Base-by-base conservation (phyloP, 345 rosid genomes). In the Rhodamnia argentea region DNA sequence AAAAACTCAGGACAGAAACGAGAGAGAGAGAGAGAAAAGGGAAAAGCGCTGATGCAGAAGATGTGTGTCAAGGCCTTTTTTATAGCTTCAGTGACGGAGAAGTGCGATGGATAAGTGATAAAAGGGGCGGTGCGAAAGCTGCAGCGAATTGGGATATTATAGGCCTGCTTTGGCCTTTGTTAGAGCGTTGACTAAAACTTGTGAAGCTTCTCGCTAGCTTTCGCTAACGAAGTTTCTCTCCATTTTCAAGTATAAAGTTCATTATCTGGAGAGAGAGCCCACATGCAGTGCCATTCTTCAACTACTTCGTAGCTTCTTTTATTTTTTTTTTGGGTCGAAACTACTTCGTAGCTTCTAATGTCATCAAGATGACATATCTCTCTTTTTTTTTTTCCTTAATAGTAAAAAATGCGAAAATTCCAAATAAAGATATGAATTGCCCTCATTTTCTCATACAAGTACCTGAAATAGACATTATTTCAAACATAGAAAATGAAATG, bases 111-210 rank as follows among this genome's bases (percentile, higher is more conserved):
- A 64, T 4, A 1, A 44, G 50, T 47, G 50, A 47, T 47, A 57
- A 83, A 84, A 82, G 51, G 87, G 75, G 92, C 82, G 7, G 70
- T 60, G 85, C 74, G 93, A 86, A 89, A 89, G 91, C 90, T 86
- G 83, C 83, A 24, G n/a, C 47, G 78, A 12, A 70, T 52, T 23
- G 22, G 56, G 56, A 82, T 82, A 82, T 82, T 7, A 16, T 82
- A 74, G 82, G 76, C 76, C 32, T 64, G 44, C 76, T 32, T 11
- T 6, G 50, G 50, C 50, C 50, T 47, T 62, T 32, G 76, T 7
- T 32, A 16, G 42, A 37, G 78, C 24, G 78, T 70, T 70, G 18
- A 70, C 26, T 70, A 70, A 9, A 32, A 32, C 37, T 70, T 70
- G 47, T 10, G 78, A 37, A 70, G 78, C 47, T 70, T 70, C 78